Evolutionary conservation across 352 stramenopile genomes (phyloP).

Genomic region (Phytophthora pini): DNA sequence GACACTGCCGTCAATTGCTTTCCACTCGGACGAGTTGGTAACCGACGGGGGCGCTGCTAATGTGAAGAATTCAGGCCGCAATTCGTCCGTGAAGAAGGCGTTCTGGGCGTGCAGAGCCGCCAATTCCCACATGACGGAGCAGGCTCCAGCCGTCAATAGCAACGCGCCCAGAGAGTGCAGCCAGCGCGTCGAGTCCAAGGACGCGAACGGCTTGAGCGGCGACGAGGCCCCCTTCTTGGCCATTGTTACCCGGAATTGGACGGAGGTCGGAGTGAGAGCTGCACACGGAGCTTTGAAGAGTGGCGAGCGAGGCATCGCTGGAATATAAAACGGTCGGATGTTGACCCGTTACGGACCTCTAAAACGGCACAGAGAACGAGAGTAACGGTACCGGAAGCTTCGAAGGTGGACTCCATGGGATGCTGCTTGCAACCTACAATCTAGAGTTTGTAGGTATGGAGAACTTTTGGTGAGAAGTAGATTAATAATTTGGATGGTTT

Average conservation of each 20-base stretch:
- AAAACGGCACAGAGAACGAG: background rate
- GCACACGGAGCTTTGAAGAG: constrained; percentile 7
- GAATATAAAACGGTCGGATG: constrained; percentile 29
- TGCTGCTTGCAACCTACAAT: background rate
- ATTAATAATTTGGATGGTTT: too few relatives aligned
- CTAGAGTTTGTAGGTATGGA: too few relatives aligned
- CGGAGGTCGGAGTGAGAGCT: background rate
- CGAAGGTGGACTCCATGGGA: background rate
- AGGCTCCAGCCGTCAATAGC: constrained; percentile 20
- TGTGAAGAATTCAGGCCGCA: constrained; percentile 28
- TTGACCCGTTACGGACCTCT: constrained; percentile 10
- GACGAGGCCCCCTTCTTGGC: constrained; percentile 11
- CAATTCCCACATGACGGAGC: constrained; percentile 34
- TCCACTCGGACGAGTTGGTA: constrained; percentile 16
- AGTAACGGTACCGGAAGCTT: constrained; percentile 1
- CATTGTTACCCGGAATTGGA: background rate
- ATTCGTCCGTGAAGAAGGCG: constrained; percentile 26
- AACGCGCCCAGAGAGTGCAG: constrained; percentile 30
- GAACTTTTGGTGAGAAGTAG: background rate
- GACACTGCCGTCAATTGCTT: constrained; percentile 21
- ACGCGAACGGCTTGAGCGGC: constrained; percentile 12
- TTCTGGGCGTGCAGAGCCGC: constrained; percentile 22
- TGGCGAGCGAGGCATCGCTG: background rate
- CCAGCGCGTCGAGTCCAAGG: constrained; percentile 24
- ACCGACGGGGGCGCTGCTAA: constrained; percentile 17